A percentile compares a stretch with the other conserved stretches of the same genome.
Conservation (phyloP, 2,329 filamentous ascomycete genomes). For the Trichoderma sp. region DNA sequence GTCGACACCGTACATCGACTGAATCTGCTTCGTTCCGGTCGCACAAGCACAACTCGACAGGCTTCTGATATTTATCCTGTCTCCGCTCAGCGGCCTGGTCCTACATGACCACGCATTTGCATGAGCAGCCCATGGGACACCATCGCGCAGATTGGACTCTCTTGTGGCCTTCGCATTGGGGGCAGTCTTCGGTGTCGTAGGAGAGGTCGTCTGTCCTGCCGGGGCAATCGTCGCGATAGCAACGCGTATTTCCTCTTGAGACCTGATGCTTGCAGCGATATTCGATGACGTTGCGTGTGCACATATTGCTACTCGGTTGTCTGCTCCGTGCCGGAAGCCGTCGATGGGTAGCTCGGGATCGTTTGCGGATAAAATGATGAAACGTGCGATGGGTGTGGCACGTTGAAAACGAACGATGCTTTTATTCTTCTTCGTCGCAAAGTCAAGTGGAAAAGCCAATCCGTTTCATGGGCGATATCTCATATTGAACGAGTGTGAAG, state of each 20-base stretch:
- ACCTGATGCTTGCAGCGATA: constrained; percentile 39
- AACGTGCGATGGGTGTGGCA: neutral
- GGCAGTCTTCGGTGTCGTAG: constrained; percentile 34
- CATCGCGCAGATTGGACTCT: constrained; percentile 36
- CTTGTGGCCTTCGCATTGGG: constrained; percentile 35
- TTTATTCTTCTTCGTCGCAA: neutral
- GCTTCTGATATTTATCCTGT: neutral
- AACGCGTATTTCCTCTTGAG: constrained; percentile 36
- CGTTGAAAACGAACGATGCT: neutral
- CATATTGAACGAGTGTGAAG: constrained; percentile 9
- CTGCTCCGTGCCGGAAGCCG: neutral
- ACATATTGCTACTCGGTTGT: constrained; percentile 30
- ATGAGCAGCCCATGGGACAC: constrained; percentile 37
- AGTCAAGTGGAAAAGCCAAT: neutral
- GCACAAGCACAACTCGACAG: neutral
- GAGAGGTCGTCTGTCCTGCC: constrained; percentile 34
- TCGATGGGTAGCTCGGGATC: neutral
- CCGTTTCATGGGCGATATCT: neutral
- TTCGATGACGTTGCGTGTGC: constrained; percentile 34
- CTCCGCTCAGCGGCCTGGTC: neutral
- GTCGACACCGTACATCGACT: neutral
- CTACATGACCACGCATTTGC: constrained; percentile 28
- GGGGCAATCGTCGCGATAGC: constrained; percentile 34
- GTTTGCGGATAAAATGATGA: neutral
- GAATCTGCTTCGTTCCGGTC: neutral